Conservation (phyloP, 148 eudicot genomes). For the Silene latifolia region DNA sequence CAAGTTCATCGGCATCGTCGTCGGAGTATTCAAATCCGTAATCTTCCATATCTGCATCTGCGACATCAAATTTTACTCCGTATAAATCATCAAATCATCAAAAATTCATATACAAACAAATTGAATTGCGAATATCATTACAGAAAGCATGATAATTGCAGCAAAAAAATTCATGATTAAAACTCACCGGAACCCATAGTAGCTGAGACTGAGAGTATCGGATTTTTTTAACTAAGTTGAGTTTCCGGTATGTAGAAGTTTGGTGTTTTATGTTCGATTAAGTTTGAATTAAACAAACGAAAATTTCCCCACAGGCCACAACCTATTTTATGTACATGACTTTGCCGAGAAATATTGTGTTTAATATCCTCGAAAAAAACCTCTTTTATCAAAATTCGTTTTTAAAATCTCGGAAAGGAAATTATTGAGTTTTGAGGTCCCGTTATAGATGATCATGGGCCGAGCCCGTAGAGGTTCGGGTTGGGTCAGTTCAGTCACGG, state of each 20-base stretch:
- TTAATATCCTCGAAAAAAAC: too few species aligned
- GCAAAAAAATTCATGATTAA: not conserved
- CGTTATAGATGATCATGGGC: too few species aligned
- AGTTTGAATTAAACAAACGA: too few species aligned
- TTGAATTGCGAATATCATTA: not conserved
- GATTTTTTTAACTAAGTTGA: not conserved
- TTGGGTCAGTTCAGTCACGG: too few species aligned
- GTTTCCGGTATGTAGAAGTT: not conserved
- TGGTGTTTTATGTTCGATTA: not conserved
- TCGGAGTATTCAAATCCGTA: constrained; percentile 97
- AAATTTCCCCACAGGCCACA: too few species aligned
- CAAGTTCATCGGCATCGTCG: constrained; percentile 93
- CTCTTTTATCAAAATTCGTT: too few species aligned
- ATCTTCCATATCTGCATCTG: constrained; percentile 99
- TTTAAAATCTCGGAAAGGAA: too few species aligned
- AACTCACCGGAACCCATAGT: constrained; percentile 40
- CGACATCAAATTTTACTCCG: not conserved
- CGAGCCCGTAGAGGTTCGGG: too few species aligned
- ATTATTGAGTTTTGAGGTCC: too few species aligned
- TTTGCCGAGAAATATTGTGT: too few species aligned
- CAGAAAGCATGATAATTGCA: not conserved
- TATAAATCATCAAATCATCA: not conserved
- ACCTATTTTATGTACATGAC: too few species aligned
- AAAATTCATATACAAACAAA: not conserved
- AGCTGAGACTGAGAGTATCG: not conserved